Evolutionary conservation across 176 grass and related monocot genomes (phyloP).

Genomic region (Lolium rigidum): DNA sequence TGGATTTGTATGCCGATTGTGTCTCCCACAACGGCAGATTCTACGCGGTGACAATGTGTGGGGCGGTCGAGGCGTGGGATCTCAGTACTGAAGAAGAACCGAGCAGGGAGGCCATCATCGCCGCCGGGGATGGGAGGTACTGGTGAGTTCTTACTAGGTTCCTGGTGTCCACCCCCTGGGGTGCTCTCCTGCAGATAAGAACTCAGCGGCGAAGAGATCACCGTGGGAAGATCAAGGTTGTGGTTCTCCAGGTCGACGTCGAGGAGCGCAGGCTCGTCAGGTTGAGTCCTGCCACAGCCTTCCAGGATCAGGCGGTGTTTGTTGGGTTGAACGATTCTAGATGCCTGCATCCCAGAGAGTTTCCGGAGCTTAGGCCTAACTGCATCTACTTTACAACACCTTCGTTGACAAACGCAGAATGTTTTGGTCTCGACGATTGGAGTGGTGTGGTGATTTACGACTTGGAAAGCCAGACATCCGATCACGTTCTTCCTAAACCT

Average conservation of each 20-base stretch:
- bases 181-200: background rate
- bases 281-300: background rate
- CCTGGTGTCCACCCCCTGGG: conserved; percentile 26
- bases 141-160: background rate
- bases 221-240: background rate
- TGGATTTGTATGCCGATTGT: background rate
- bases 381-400: background rate
- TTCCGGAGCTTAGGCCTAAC: background rate
- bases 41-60: conserved; percentile 10
- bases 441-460: conserved; percentile 4
- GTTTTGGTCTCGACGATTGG: background rate
- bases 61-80: conserved; percentile 15
- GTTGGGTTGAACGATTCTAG: conserved; percentile 3
- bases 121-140: background rate
- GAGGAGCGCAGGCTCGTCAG: background rate
- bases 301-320: background rate
- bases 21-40: conserved; percentile 23
- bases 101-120: background rate
- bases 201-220: background rate
- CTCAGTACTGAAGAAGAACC: background rate
- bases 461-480: background rate
- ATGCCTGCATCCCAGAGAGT: background rate
- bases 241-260: background rate
- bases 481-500: too few relatives aligned
- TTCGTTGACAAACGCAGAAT: background rate